These are phyloP conservation scores for Phytophthora macrochlamydospora DNA, from an alignment of 352 stramenopile species.

Conservation along the genomic window DNA sequence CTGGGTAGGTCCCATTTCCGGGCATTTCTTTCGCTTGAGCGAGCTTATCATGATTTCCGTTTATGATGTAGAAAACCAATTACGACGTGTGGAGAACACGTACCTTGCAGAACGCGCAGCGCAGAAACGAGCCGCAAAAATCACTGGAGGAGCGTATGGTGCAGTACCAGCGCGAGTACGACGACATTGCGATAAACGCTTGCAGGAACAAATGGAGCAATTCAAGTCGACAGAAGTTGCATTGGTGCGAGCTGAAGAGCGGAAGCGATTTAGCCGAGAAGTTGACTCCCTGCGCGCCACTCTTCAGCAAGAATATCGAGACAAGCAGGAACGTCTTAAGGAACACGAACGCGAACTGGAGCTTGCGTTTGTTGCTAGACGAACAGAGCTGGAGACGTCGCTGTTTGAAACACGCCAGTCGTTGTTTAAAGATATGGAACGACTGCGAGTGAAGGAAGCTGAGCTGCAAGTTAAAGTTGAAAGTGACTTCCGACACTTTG, in stretches of 20 bases:
- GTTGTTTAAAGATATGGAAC: conserved; percentile 73
- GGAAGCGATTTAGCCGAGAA: conserved; percentile 56
- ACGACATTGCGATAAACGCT: conserved; percentile 55
- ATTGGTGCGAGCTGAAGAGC: conserved; percentile 64
- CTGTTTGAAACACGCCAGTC: conserved; percentile 68
- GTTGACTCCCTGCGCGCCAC: conserved; percentile 46
- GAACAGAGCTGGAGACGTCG: conserved; percentile 60
- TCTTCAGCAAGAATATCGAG: conserved; percentile 54
- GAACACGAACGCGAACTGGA: conserved; percentile 72
- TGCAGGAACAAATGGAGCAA: conserved; percentile 59
- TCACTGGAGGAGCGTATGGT: conserved; percentile 69
- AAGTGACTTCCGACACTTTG: conserved; percentile 49
- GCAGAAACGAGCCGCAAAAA: conserved; percentile 41
- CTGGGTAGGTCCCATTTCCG: conserved; percentile 30
- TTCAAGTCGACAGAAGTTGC: conserved; percentile 62
- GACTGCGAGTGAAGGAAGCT: conserved; percentile 54
- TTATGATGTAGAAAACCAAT: conserved; percentile 54
- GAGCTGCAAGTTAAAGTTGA: conserved; percentile 55
- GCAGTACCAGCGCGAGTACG: conserved; percentile 71
- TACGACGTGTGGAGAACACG: conserved; percentile 65
- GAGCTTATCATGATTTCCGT: too few species aligned
- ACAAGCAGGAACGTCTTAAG: conserved; percentile 49
- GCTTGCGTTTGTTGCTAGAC: conserved; percentile 49
- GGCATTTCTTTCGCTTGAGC: too few species aligned
- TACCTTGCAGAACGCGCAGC: conserved; percentile 53